Base-by-base conservation (phyloP, 495 filamentous ascomycete species). In the Annulohypoxylon maeteangense region DNA sequence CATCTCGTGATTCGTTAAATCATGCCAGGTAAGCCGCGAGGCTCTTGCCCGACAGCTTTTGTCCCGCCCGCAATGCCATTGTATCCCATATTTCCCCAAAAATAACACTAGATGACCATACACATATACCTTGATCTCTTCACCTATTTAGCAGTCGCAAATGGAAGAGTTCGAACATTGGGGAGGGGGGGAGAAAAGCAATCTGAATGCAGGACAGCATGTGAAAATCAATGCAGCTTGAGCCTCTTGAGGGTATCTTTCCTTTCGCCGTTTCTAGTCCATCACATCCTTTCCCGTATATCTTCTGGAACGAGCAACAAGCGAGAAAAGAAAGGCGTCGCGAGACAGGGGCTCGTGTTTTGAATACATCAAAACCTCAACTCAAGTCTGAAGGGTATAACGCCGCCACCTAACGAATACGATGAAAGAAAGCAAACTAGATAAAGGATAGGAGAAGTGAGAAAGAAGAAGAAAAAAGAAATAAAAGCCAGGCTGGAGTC, bases 1-100 rank as follows among this genome's bases (percentile, higher is more conserved):
- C 42, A 69, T 61, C 11, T 69, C 70, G 40, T 73, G 61, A 73
- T 73, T 73, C 70, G 44, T 73, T 32, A 68, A 66, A 69, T 66
- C 65, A 66, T 63, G 65, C 57, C 44, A 58, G 62, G 56, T 29
- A 58, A 69, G 65, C 70, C 65, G 65, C 50, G 70, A 73, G 65
- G 65, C 70, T 65, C 65, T 57, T 34, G 36, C 70, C 50, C 18
- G 31, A 29, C 27, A 20, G 44, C 48, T 62, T 73, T 73, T 57
- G 36, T 25, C 40, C 55, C 59, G 53, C 55, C 42, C 47, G 34
- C 32, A 42, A 50, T 69, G 58, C 47, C 57, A 31, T 69, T 73
- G 60, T 42, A 48, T 22, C 40, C 62, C 70, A 60, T 53, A 63
- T 38, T 50, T 62, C 55, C 48, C 70, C 14, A 27, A 60, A 50